These are phyloP conservation scores for Kodamaea hsintzibuensis DNA, from an alignment of 805 yeast genomes.

Conservation along the genomic window DNA sequence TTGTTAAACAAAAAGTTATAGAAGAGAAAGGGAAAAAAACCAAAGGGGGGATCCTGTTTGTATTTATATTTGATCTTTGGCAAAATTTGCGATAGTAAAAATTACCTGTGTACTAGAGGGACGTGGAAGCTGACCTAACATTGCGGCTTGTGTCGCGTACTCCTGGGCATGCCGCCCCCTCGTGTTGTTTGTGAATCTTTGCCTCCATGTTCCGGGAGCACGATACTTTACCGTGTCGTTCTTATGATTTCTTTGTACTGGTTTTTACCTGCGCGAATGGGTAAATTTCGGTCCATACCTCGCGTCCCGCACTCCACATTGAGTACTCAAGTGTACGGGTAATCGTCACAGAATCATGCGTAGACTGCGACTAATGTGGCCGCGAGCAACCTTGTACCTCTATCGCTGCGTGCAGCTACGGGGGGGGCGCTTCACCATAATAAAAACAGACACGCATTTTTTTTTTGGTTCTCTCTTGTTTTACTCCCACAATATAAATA, in stretches of 20 bases:
- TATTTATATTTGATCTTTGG: slow-evolving; percentile 6
- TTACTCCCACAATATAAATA: not conserved
- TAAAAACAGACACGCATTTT: not conserved
- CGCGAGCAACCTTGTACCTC: not conserved
- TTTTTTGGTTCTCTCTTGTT: slow-evolving; percentile 1
- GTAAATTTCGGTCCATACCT: not conserved
- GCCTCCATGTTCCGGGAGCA: not conserved
- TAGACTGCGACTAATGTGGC: not conserved
- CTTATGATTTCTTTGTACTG: not conserved
- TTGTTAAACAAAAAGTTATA: slow-evolving; percentile 1
- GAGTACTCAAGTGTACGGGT: not conserved
- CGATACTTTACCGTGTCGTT: not conserved
- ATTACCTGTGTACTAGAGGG: not conserved
- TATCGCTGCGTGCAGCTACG: not conserved
- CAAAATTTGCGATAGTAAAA: not conserved
- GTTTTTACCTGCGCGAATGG: not conserved
- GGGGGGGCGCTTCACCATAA: not conserved
- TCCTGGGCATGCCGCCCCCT: not conserved
- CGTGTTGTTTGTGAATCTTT: not conserved
- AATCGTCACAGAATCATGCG: not conserved
- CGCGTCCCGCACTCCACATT: not conserved
- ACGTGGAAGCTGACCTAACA: not conserved
- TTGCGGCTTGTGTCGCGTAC: not conserved
- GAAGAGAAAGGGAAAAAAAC: not conserved
- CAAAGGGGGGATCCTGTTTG: slow-evolving; percentile 1